Evolutionary conservation across 352 stramenopile genomes (phyloP), one percentile per base, ranked within the genome.

Genomic region (Phytophthora foliorum): DNA sequence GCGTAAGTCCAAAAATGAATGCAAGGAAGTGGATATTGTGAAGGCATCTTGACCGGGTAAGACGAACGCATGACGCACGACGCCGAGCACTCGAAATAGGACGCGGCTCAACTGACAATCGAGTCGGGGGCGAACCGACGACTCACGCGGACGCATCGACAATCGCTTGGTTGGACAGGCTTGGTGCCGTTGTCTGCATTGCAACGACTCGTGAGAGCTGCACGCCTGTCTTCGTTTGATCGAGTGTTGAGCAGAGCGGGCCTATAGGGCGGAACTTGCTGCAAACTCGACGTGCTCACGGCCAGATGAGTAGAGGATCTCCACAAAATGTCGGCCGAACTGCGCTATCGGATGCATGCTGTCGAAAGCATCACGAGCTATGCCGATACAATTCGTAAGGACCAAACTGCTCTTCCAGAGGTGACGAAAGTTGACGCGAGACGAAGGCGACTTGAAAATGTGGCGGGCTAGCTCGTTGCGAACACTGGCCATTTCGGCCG

Each of bases 401-500:
- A n/a, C n/a, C n/a, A n/a, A n/a, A n/a, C n/a, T n/a, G n/a, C n/a
- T 31, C 27, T 31, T 31, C 2, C 27, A 31, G 4, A 82, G 49
- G 34, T 85, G 71, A 52, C 67, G 27, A 6, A n/a, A n/a, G n/a
- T n/a, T n/a, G n/a, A n/a, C n/a, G 27, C 27, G 27, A 29, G 25
- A 31, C 38, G 77, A 80, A 5, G 74, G 69, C 19, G 60, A 46
- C 31, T 39, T 86, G 66, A 81, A 90, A 75, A 90, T 81, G 46
- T 77, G 75, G 6, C 57, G 46, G 44, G 69, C 70, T 56, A 76
- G 74, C 4, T 56, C 64, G 31, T 82, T 69, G 36, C 79, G 60
- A 25, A 73, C 63, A 61, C 84, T 81, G 57, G 70, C 86, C 36
- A 85, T 64, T 64, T 90, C 87, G 61, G 82, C 81, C 21, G 76